These are phyloP conservation scores for Saprolegnia diclina DNA, from an alignment of 352 stramenopile genomes.

Conservation along the genomic window DNA sequence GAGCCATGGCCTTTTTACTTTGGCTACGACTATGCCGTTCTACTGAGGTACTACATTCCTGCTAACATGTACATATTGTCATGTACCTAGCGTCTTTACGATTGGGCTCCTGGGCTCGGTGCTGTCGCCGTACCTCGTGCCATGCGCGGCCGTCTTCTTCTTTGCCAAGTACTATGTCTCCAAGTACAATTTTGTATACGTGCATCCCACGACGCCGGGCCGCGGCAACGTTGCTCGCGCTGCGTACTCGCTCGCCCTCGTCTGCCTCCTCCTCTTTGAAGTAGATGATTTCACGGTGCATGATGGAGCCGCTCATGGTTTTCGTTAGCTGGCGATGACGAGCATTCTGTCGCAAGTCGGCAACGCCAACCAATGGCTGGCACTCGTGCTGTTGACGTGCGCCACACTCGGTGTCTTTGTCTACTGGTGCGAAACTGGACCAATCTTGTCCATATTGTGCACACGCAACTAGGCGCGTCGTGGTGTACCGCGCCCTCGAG, in stretches of 20 bases:
- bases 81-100: conserved; percentile 41
- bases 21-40: conserved; percentile 68
- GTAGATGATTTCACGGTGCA: no score
- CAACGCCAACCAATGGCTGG: not conserved
- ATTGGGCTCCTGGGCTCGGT: conserved; percentile 61
- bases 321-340: conserved; percentile 4
- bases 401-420: not conserved
- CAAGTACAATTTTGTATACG: conserved; percentile 82
- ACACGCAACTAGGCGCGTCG: not conserved
- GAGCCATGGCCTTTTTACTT: conserved; percentile 57
- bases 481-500: not conserved
- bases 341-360: conserved; percentile 1
- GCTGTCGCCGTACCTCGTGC: conserved; percentile 68
- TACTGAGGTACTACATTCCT: conserved; percentile 33
- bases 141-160: conserved; percentile 71
- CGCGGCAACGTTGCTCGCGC: conserved; percentile 58
- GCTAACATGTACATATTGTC: not conserved
- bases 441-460: not conserved
- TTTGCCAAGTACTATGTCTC: conserved; percentile 54
- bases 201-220: conserved; percentile 61
- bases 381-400: not conserved
- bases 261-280: conserved; percentile 61
- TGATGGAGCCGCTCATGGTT: not conserved
- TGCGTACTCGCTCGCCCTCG: conserved; percentile 48
- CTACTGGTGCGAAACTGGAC: not conserved